phyloP scores from a whole-genome alignment of 2,329 filamentous ascomycete species.

The Capronia epimyces region DNA sequence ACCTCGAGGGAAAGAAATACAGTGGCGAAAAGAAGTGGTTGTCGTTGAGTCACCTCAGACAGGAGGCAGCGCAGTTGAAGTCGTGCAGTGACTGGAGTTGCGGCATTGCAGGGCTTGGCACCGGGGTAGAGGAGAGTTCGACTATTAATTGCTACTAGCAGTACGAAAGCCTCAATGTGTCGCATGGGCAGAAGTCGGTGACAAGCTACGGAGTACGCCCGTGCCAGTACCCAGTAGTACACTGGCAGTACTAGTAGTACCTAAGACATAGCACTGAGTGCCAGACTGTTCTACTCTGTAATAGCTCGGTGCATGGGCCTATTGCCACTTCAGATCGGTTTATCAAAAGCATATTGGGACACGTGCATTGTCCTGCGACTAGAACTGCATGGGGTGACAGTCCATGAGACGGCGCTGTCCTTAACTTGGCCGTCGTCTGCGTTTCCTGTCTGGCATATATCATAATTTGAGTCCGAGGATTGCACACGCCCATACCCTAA shows the following conservation, averaged over 20 bases:
- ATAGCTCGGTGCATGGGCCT: conserved; percentile 4
- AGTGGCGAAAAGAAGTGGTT: conserved; percentile 17
- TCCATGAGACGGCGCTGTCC: no score
- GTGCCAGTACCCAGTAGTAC: no score
- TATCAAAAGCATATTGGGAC: neutral
- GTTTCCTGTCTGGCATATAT: no score
- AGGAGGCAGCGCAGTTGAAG: conserved; percentile 22
- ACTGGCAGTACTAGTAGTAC: neutral
- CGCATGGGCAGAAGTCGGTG: no score
- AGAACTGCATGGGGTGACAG: neutral
- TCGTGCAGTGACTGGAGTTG: neutral
- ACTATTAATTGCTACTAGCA: neutral
- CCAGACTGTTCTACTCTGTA: neutral
- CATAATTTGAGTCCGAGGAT: no score
- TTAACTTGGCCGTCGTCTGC: no score
- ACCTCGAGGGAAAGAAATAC: conserved; percentile 14
- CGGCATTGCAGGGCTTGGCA: conserved; percentile 10
- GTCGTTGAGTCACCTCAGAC: conserved; percentile 18
- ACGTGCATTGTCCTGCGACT: neutral
- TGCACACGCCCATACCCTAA: no score
- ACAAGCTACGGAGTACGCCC: no score
- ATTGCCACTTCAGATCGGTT: neutral
- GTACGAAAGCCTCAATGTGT: no score
- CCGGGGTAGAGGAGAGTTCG: neutral
- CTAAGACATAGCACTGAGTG: no score